Base-by-base conservation (phyloP, 208 protist species). In the Blastocrithidia nonstop region DNA sequence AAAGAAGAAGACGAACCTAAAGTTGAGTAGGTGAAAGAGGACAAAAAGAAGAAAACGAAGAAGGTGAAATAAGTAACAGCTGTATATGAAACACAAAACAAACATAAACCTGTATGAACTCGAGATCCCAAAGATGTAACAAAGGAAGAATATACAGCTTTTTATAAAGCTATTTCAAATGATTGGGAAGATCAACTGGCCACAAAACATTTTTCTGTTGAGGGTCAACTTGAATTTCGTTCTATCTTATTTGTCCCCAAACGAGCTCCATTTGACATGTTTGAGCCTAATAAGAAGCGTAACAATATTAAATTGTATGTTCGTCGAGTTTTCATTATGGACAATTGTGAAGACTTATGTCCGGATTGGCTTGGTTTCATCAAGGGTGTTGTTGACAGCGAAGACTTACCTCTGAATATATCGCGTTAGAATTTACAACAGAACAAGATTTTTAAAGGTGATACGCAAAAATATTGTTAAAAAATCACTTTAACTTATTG, bases 391-490 rank as follows among this genome's bases (percentile, higher is more conserved):
- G 96, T 99, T 6, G 98, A 99, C 71, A 97, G 89, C 54, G 94
- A 99, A 28, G 97, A 99, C 59, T 69, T 99, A n/a, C 97, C 97
- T 23, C 80, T 99, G 17, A 99, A 99, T 69, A 94, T 99, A 5
- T 98, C 95, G 6, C 89, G 98, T 45, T 97, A 99, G 75, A 93
- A 95, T 29, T 78, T 99, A 16, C 98, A 99, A 77, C 81, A 99
- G 57, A 93, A 78, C 66, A 90, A 88, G 25, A 88, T 98, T 26
- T 63, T 58, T 97, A 27, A 61, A 61, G 23, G 56, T 97, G 15
- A 99, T 99, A 57, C 91, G 93, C 59, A 98, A 98, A 76, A 98
- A 98, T 50, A 48, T 99, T 0, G 84, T 98, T 21, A 69, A 77
- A 20, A 95, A 95, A 69, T 71, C 71, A 9, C 72, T 99, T 21